Evolutionary conservation across 371 early-diverging fungal genomes (phyloP).

Genomic region (Rhizopus sp.): DNA sequence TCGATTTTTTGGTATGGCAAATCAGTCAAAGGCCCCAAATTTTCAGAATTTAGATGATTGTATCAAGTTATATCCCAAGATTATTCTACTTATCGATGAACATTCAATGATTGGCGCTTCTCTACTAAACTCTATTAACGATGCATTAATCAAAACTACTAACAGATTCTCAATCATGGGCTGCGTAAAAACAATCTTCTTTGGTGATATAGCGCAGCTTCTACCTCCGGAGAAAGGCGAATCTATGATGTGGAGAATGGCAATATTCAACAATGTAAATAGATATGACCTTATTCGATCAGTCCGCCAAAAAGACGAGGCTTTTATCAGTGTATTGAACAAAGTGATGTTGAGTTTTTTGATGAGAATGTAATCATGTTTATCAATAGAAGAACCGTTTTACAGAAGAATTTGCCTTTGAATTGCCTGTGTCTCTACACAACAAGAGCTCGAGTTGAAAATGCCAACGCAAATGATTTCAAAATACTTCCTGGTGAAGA

Average conservation of each 20-base stretch:
- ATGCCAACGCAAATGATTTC: not conserved
- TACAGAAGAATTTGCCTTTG: not conserved
- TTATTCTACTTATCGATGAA: conserved; percentile 7
- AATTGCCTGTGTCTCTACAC: conserved; percentile 3
- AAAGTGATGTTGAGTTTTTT: conserved; percentile 2
- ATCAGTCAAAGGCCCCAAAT: not conserved
- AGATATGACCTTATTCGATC: not conserved
- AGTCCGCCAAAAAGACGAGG: not conserved
- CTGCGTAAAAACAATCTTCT: not conserved
- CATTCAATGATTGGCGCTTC: not conserved
- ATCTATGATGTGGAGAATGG: conserved; percentile 1
- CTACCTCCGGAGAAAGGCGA: conserved; percentile 1
- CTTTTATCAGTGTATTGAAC: not conserved
- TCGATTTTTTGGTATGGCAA: conserved; percentile 11
- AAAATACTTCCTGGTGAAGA: not conserved
- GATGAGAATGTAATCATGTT: not conserved
- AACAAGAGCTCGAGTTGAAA: not conserved
- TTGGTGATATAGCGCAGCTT: conserved; percentile 10
- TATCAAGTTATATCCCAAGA: conserved; percentile 3
- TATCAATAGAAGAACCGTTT: not conserved
- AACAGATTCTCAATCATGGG: not conserved
- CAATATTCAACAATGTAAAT: too few relatives aligned
- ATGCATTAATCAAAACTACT: not conserved
- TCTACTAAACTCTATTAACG: not conserved
- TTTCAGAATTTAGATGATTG: not conserved